Evolutionary conservation across 176 grass and related monocot species (phyloP).

Genomic region (Cenchrus fungigraminus): DNA sequence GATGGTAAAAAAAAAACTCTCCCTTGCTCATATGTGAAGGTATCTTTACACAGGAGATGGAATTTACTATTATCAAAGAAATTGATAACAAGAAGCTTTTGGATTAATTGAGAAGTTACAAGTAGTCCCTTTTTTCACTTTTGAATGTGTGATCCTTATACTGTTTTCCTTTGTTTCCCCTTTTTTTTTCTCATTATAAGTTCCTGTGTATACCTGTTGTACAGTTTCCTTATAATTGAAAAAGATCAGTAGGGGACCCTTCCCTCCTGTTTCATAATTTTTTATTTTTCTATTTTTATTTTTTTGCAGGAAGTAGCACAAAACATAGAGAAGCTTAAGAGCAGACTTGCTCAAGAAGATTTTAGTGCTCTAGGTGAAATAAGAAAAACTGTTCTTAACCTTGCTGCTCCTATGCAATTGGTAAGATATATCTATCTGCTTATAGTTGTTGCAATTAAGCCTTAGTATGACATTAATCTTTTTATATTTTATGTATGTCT

Average conservation of each 20-base stretch:
- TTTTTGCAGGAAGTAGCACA: slow-evolving; percentile 68
- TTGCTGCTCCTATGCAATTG: slow-evolving; percentile 67
- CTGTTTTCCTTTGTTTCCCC: neutral
- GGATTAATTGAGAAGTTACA: neutral
- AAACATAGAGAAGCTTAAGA: slow-evolving; percentile 70
- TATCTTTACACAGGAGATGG: neutral
- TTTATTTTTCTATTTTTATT: slow-evolving; percentile 3
- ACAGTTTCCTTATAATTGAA: neutral
- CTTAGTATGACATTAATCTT: neutral
- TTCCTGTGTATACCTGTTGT: neutral
- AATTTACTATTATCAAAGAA: neutral
- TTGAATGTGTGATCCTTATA: neutral
- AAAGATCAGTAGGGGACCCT: neutral
- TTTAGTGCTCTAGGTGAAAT: slow-evolving; percentile 79
- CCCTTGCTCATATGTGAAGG: neutral
- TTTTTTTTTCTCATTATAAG: neutral
- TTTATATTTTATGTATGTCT: slow-evolving; percentile 16
- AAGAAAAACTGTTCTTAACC: slow-evolving; percentile 67
- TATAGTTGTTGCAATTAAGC: slow-evolving; percentile 34
- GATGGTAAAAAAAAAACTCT: neutral
- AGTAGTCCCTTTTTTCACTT: neutral
- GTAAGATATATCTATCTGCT: slow-evolving; percentile 50
- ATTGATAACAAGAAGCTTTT: neutral
- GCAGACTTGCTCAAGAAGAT: slow-evolving; percentile 65
- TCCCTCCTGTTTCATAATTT: neutral